Conservation (phyloP, 2,329 filamentous ascomycete genomes). For the Fonsecaea erecta region DNA sequence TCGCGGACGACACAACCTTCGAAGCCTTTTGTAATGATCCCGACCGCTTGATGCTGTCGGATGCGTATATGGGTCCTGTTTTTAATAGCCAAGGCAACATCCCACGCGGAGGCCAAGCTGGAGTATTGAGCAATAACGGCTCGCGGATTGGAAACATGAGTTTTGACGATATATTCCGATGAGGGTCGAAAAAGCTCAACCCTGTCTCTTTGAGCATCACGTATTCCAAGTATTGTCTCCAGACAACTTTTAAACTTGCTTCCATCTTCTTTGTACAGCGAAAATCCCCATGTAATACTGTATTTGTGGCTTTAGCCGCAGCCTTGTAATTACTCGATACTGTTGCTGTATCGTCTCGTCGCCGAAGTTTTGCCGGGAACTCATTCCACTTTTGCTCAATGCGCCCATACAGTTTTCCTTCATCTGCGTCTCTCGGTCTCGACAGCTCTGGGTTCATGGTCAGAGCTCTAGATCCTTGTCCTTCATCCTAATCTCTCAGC, state of each 20-base stretch:
- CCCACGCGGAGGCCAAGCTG: background rate
- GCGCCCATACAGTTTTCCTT: background rate
- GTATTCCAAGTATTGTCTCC: background rate
- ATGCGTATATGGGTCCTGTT: slow-evolving; percentile 22
- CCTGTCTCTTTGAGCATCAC: background rate
- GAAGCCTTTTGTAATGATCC: slow-evolving; percentile 53
- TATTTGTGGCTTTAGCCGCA: background rate
- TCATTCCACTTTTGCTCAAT: background rate
- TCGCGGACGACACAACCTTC: slow-evolving; percentile 51
- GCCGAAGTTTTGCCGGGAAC: slow-evolving; percentile 13
- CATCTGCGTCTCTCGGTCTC: background rate
- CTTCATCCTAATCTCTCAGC: background rate
- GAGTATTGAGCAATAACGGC: background rate
- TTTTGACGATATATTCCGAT: slow-evolving; percentile 12
- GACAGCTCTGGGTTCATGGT: background rate
- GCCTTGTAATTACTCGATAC: no score
- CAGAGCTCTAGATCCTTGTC: background rate
- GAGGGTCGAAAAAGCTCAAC: background rate
- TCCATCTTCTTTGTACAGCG: background rate
- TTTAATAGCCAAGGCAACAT: slow-evolving; percentile 18
- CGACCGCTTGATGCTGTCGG: slow-evolving; percentile 41
- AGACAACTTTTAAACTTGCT: background rate
- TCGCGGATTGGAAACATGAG: slow-evolving; percentile 8
- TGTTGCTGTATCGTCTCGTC: no score
- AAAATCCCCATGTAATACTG: background rate